phyloP scores from a whole-genome alignment of 2,329 filamentous ascomycete genomes.

The Juglanconis juglandina region DNA sequence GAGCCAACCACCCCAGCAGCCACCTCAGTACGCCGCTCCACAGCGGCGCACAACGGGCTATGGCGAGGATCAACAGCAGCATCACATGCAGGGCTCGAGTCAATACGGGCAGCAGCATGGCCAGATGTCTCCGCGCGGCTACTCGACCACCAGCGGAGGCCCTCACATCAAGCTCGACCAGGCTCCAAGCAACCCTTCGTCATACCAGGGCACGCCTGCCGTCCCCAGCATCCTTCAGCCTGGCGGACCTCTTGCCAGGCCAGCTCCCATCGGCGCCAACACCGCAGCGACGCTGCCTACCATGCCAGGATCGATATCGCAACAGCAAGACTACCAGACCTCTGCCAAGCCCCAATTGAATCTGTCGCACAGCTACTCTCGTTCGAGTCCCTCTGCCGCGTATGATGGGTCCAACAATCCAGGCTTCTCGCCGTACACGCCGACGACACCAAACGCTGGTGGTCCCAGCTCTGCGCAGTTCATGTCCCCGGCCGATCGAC shows the following conservation, averaged over 20 bases:
- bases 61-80: constrained; percentile 46
- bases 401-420: constrained; percentile 46
- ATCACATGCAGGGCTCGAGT: constrained; percentile 50
- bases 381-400: constrained; percentile 69
- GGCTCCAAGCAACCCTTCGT: constrained; percentile 35
- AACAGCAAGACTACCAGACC: constrained; percentile 57
- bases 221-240: constrained; percentile 60
- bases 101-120: constrained; percentile 36
- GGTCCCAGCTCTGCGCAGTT: constrained; percentile 56
- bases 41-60: constrained; percentile 36
- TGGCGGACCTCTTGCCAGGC: constrained; percentile 34
- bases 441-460: constrained; percentile 63
- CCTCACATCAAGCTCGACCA: constrained; percentile 53
- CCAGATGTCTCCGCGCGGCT: constrained; percentile 48
- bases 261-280: constrained; percentile 36
- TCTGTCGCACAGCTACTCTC: constrained; percentile 72
- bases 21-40: constrained; percentile 30
- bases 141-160: constrained; percentile 31
- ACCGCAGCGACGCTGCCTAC: constrained; percentile 45
- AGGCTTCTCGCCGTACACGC: constrained; percentile 53
- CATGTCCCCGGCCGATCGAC: constrained; percentile 54
- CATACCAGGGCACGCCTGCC: constrained; percentile 35
- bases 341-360: constrained; percentile 65
- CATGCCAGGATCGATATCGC: constrained; percentile 42
- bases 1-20: constrained; percentile 36